These are phyloP conservation scores for Globisporangium uncinulatum DNA, from an alignment of 352 stramenopile species.

Conservation along the genomic window DNA sequence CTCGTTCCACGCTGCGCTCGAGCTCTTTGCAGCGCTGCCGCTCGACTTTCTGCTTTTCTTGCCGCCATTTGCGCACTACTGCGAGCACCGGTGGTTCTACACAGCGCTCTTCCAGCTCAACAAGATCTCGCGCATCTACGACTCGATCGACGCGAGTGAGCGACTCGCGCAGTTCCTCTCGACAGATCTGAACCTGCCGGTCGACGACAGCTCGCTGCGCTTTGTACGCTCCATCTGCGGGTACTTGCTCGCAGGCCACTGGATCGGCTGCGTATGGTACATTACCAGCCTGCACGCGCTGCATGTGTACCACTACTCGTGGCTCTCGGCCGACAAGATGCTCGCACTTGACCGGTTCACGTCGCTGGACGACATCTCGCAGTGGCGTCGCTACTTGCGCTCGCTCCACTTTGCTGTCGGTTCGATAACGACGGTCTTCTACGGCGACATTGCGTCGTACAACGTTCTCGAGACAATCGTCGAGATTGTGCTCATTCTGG, in stretches of 20 bases:
- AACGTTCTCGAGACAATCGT: conserved; percentile 55
- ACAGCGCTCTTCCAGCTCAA: conserved; percentile 52
- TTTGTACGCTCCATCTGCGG: conserved; percentile 42
- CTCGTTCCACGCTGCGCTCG: conserved; percentile 17
- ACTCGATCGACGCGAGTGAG: conserved; percentile 44
- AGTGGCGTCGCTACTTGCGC: conserved; percentile 41
- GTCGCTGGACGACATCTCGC: conserved; percentile 31
- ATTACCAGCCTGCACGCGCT: conserved; percentile 38
- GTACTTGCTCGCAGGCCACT: conserved; percentile 58
- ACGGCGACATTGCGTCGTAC: conserved; percentile 57
- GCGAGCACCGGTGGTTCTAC: conserved; percentile 44
- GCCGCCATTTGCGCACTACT: conserved; percentile 19
- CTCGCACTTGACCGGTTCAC: conserved; percentile 39
- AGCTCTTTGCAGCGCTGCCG: conserved; percentile 32
- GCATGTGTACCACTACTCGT: conserved; percentile 42
- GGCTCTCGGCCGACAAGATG: conserved; percentile 52
- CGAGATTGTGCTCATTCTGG: conserved; percentile 53
- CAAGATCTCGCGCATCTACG: conserved; percentile 46
- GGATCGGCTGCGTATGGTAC: conserved; percentile 70
- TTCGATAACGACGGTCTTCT: conserved; percentile 69
- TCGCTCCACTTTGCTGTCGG: conserved; percentile 53
- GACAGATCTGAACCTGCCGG: conserved; percentile 41
- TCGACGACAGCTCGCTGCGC: conserved; percentile 42
- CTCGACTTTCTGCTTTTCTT: conserved; percentile 50
- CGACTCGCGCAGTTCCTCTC: conserved; percentile 44